Evolutionary conservation across 345 rosid species (phyloP).

Genomic region (Salix exigua): DNA sequence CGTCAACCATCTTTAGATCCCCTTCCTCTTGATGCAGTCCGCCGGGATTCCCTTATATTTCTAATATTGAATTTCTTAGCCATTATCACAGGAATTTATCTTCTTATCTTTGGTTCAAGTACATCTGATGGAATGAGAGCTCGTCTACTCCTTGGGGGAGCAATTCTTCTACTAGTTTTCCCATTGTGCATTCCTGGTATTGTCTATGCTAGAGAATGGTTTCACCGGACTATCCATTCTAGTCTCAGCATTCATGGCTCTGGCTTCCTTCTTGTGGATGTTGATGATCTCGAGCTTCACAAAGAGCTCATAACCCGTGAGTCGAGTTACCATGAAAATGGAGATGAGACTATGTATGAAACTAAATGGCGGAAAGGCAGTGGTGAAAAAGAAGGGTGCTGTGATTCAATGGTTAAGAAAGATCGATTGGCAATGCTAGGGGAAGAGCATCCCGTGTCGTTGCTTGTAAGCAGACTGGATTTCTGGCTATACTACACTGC

Average conservation of each 20-base stretch:
- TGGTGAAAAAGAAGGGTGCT: conserved; percentile 37
- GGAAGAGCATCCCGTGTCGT: conserved; percentile 54
- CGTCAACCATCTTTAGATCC: conserved; percentile 79
- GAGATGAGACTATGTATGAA: conserved; percentile 19
- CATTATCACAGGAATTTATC: conserved; percentile 68
- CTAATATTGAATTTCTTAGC: conserved; percentile 67
- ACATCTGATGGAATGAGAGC: conserved; percentile 30
- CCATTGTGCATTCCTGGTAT: conserved; percentile 79
- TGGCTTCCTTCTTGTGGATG: conserved; percentile 70
- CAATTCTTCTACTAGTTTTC: conserved; percentile 59
- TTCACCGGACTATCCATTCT: conserved; percentile 48
- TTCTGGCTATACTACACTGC: conserved; percentile 85
- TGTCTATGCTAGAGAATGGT: conserved; percentile 76
- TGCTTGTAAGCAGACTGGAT: conserved; percentile 67
- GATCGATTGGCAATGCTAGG: conserved; percentile 66
- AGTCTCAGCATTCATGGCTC: conserved; percentile 59
- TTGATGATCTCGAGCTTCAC: conserved; percentile 85
- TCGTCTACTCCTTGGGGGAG: conserved; percentile 64
- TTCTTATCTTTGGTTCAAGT: conserved; percentile 59
- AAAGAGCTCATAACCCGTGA: conserved; percentile 56
- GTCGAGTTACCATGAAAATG: conserved; percentile 32
- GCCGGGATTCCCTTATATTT: conserved; percentile 68
- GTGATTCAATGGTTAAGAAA: conserved; percentile 44
- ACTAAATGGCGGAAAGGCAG: conserved; percentile 22
- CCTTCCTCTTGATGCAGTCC: conserved; percentile 61